Conservation (phyloP, 768 basidiomycete species). For the Lactarius akahatsu region DNA sequence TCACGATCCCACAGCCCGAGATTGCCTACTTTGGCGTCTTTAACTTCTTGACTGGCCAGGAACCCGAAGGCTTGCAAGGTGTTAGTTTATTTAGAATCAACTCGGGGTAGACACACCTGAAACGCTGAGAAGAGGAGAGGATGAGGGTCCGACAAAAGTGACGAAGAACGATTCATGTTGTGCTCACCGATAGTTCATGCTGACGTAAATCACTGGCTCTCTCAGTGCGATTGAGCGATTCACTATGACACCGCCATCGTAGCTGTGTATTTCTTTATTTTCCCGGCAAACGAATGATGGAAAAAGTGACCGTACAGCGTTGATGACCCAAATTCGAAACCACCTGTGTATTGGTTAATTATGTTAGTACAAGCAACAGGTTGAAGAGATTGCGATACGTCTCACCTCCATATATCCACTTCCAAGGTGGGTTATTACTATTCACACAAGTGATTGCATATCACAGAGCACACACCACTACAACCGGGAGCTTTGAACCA, state of each 20-base stretch:
- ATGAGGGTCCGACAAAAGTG: not conserved
- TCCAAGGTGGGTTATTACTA: not conserved
- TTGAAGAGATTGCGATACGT: not conserved
- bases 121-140: not conserved
- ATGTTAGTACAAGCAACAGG: not conserved
- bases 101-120: constrained; percentile 6
- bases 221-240: constrained; percentile 29
- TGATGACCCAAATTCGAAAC: not conserved
- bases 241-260: constrained; percentile 24
- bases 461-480: constrained; percentile 27
- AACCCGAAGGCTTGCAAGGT: constrained; percentile 47
- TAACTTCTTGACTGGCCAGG: constrained; percentile 50
- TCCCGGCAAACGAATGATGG: not conserved
- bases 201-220: constrained; percentile 32
- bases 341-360: not conserved
- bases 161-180: not conserved
- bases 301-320: not conserved
- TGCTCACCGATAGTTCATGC: constrained; percentile 32
- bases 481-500: constrained; percentile 28
- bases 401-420: constrained; percentile 33
- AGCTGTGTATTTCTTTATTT: not conserved
- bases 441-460: not conserved
- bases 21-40: constrained; percentile 54
- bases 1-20: constrained; percentile 65
- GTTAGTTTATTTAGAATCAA: not conserved